Evolutionary conservation across 768 basidiomycete genomes (phyloP).

Genomic region (Collybia sp.): DNA sequence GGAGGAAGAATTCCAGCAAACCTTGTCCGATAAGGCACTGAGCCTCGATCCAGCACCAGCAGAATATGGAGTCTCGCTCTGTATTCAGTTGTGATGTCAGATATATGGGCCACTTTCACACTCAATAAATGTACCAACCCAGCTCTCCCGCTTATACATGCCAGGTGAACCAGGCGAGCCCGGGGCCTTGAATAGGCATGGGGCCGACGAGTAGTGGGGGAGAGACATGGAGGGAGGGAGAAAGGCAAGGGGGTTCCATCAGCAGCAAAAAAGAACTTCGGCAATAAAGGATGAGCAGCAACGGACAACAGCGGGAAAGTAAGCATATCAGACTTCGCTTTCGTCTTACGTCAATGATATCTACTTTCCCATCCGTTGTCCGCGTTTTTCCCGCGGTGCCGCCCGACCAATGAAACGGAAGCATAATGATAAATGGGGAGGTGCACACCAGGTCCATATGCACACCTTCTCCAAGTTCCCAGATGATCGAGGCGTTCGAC

Average conservation of each 20-base stretch:
- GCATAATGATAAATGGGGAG: too few relatives aligned
- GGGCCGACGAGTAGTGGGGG: constrained; percentile 20
- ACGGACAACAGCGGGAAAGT: too few relatives aligned
- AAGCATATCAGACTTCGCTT: too few relatives aligned
- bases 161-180: constrained; percentile 25
- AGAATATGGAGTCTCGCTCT: constrained; percentile 41
- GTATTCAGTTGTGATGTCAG: background rate
- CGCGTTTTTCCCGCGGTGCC: too few relatives aligned
- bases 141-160: constrained; percentile 35
- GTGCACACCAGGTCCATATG: background rate
- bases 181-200: constrained; percentile 27
- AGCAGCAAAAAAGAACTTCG: too few relatives aligned
- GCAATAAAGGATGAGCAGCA: too few relatives aligned
- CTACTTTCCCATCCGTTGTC: too few relatives aligned
- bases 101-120: too few relatives aligned
- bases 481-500: too few relatives aligned
- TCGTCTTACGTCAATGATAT: too few relatives aligned
- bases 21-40: constrained; percentile 42
- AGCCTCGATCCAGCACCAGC: constrained; percentile 32
- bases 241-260: background rate
- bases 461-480: background rate
- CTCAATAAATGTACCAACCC: constrained; percentile 19
- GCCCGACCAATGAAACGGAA: too few relatives aligned
- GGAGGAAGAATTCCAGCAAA: constrained; percentile 11
- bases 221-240: constrained; percentile 20